Conservation (phyloP, 129 eudicot genomes). For the Arctium lappa region DNA sequence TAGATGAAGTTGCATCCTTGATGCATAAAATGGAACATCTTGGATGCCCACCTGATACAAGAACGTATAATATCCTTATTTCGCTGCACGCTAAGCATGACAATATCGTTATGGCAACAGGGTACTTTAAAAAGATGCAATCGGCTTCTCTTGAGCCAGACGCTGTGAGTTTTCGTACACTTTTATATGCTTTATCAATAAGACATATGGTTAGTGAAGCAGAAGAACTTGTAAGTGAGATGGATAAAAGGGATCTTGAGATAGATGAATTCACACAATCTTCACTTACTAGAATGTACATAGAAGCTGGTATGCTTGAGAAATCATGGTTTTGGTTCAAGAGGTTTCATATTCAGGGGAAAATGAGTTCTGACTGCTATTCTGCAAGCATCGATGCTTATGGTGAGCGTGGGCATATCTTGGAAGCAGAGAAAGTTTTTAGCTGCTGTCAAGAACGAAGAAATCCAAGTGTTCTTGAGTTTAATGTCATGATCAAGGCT, state of each 20-base stretch:
- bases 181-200: constrained; percentile 73
- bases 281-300: constrained; percentile 82
- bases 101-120: constrained; percentile 51
- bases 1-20: constrained; percentile 57
- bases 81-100: constrained; percentile 72
- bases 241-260: constrained; percentile 63
- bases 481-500: constrained; percentile 89
- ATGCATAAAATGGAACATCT: constrained; percentile 69
- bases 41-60: constrained; percentile 67
- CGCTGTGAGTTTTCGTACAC: constrained; percentile 81
- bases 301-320: constrained; percentile 65
- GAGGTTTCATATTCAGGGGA: constrained; percentile 67
- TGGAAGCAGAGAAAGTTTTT: constrained; percentile 71
- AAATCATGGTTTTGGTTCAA: constrained; percentile 74
- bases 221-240: constrained; percentile 63
- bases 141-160: constrained; percentile 68
- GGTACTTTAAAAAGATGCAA: constrained; percentile 65
- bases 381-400: constrained; percentile 87
- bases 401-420: constrained; percentile 67
- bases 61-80: constrained; percentile 87
- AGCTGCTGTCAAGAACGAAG: constrained; percentile 50
- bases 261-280: constrained; percentile 90
- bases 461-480: constrained; percentile 59
- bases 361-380: constrained; percentile 79
- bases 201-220: constrained; percentile 87